phyloP scores from a whole-genome alignment of 805 yeast genomes.

The Debaryomyces maramus region DNA sequence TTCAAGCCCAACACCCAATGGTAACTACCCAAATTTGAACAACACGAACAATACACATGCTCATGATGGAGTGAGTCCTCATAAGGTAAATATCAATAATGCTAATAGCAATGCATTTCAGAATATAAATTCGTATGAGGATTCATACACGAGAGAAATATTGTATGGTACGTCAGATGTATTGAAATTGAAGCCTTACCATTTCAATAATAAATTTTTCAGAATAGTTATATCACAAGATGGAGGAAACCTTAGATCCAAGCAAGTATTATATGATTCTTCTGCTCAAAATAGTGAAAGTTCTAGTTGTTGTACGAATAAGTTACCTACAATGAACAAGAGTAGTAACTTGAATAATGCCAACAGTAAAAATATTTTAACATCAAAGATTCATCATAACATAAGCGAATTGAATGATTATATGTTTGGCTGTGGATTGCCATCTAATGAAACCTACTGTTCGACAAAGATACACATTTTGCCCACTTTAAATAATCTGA shows the following conservation, averaged over 20 bases:
- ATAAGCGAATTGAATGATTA: constrained; percentile 47
- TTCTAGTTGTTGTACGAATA: not conserved
- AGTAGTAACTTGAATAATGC: not conserved
- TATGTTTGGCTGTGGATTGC: constrained; percentile 60
- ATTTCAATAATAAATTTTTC: constrained; percentile 31
- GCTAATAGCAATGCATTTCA: constrained; percentile 2
- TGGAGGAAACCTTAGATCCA: constrained; percentile 46
- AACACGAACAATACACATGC: not conserved
- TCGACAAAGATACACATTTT: constrained; percentile 50
- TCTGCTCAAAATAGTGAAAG: constrained; percentile 22
- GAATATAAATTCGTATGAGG: constrained; percentile 36
- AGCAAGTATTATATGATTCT: constrained; percentile 52
- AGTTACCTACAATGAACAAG: not conserved
- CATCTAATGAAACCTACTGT: constrained; percentile 44
- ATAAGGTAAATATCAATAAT: not conserved
- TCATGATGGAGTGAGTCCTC: not conserved
- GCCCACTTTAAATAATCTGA: constrained; percentile 41
- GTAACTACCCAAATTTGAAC: not conserved
- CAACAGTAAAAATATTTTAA: constrained; percentile 17
- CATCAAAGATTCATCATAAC: constrained; percentile 39
- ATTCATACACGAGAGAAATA: constrained; percentile 44
- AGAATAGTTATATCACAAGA: constrained; percentile 52
- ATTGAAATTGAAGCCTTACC: constrained; percentile 25
- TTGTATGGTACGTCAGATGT: constrained; percentile 44
- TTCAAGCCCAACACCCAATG: not conserved